These are phyloP conservation scores for Aspergillus sp. DNA, from an alignment of 2,329 filamentous ascomycete species.

Conservation along the genomic window DNA sequence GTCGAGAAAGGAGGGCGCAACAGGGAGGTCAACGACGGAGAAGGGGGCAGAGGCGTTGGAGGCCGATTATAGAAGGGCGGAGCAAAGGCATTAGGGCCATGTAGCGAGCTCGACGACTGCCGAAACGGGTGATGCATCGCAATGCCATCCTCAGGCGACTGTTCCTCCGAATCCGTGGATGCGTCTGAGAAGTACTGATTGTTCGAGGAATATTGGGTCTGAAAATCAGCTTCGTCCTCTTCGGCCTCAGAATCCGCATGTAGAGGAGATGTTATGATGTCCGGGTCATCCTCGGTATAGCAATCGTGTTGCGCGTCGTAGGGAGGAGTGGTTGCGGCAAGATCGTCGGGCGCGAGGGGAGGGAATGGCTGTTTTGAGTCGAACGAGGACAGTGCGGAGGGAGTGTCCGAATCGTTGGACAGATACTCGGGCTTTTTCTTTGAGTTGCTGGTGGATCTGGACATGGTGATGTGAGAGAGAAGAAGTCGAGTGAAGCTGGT, in stretches of 20 bases:
- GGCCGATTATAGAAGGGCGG: slow-evolving; percentile 97
- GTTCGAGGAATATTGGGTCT: slow-evolving; percentile 46
- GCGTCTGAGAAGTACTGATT: slow-evolving; percentile 38
- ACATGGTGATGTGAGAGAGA: not conserved
- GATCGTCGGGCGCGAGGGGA: slow-evolving; percentile 27
- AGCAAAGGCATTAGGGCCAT: slow-evolving; percentile 54
- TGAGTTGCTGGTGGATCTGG: not conserved
- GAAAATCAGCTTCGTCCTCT: slow-evolving; percentile 45
- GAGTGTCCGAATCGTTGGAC: slow-evolving; percentile 9
- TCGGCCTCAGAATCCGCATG: slow-evolving; percentile 30
- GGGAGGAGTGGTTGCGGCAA: slow-evolving; percentile 11
- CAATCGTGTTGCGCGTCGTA: slow-evolving; percentile 12
- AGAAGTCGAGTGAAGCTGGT: not conserved
- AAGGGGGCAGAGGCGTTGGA: slow-evolving; percentile 90
- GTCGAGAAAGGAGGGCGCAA: slow-evolving; percentile 68
- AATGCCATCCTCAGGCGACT: slow-evolving; percentile 28
- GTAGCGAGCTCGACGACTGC: slow-evolving; percentile 42
- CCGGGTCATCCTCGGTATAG: slow-evolving; percentile 27
- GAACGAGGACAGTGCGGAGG: slow-evolving; percentile 12
- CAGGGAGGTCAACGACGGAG: slow-evolving; percentile 87
- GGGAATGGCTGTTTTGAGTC: slow-evolving; percentile 38
- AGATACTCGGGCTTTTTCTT: not conserved
- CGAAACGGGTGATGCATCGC: slow-evolving; percentile 39
- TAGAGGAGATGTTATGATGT: slow-evolving; percentile 25
- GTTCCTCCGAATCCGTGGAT: slow-evolving; percentile 33